Evolutionary conservation across 2,329 filamentous ascomycete genomes (phyloP), one percentile per base, ranked within the genome.

Genomic region (Alternaria metachromatica): DNA sequence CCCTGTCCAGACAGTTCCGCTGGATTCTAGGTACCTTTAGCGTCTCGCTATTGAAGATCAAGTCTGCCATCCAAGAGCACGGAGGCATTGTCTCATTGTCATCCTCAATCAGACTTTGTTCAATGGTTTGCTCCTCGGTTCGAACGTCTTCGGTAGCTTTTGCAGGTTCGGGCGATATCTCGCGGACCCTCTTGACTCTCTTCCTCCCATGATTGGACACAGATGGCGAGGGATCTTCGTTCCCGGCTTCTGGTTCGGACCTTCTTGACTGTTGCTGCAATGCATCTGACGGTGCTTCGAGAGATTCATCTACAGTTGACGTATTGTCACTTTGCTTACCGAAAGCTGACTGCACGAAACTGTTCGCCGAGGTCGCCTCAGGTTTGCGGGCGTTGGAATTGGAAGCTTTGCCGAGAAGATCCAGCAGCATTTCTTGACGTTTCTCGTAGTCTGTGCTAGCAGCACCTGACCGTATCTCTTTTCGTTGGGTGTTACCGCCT

Each of bases 1-100:
- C 64, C 11, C 80, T 73, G 6, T 83, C 80, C 2, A 90, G 76
- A 6, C 90, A 77, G 9, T 78, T 68, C 46, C 76, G 71, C 68
- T 90, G 88, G 15, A 85, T 80, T 25, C 74, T 78, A 2, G 84
- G 81, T 6, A 82, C 76, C 28, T 60, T 75, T n/a, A 66, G 51
- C 13, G 70, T 43, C 21, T 67, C 67, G 48, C 67, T 70, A 43
- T 69, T 69, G 56, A 76, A 64, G 7, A 65, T 58, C 11, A 74
- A 60, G 6, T 65, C 70, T 54, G 69, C 67, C 71, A 75, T 74
- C 72, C 72, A 75, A 20, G 67, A 46, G 54, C 70, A 72, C 25
- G 66, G 62, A 15, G 62, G 48, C 0, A 2, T 8, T 3, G n/a
- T 11, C 8, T 37, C 20, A 56, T 5, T 23, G 18, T 11, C 13